These are phyloP conservation scores for Ormosia emarginata DNA, from an alignment of 306 rosid species.

Conservation along the genomic window DNA sequence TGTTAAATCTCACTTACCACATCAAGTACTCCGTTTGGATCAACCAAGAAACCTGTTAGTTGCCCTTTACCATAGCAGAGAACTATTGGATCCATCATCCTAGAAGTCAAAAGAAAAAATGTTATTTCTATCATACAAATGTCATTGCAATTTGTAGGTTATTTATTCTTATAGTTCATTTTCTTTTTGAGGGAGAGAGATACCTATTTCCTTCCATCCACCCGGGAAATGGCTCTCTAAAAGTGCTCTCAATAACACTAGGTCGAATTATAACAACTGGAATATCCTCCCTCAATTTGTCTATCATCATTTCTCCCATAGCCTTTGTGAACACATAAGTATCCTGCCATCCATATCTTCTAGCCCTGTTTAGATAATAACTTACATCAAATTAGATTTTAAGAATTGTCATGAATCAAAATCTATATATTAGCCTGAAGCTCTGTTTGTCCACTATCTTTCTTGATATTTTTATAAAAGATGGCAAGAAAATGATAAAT, in stretches of 20 bases:
- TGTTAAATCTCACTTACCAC: slow-evolving; percentile 39
- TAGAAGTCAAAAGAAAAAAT: background rate
- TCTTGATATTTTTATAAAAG: background rate
- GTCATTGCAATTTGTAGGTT: background rate
- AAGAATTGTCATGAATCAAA: background rate
- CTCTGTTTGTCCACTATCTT: background rate
- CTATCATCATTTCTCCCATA: slow-evolving; percentile 79
- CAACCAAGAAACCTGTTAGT: slow-evolving; percentile 65
- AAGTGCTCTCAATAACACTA: slow-evolving; percentile 75
- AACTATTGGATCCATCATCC: slow-evolving; percentile 84
- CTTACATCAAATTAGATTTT: background rate
- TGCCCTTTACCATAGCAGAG: slow-evolving; percentile 77
- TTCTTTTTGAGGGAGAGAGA: background rate
- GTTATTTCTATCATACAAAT: slow-evolving; percentile 5
- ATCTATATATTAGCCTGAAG: background rate
- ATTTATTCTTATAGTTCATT: background rate
- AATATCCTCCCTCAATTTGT: slow-evolving; percentile 56
- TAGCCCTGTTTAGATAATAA: slow-evolving; percentile 41
- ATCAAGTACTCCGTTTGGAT: slow-evolving; percentile 67
- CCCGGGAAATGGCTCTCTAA: slow-evolving; percentile 67
- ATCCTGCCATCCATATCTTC: slow-evolving; percentile 71
- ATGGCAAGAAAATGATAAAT: background rate
- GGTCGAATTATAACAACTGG: slow-evolving; percentile 71
- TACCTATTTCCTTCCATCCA: slow-evolving; percentile 88
- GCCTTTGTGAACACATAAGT: slow-evolving; percentile 82